These are phyloP conservation scores for Geotrichum phurueaensis DNA, from an alignment of 1,139 yeast genomes.

Conservation along the genomic window DNA sequence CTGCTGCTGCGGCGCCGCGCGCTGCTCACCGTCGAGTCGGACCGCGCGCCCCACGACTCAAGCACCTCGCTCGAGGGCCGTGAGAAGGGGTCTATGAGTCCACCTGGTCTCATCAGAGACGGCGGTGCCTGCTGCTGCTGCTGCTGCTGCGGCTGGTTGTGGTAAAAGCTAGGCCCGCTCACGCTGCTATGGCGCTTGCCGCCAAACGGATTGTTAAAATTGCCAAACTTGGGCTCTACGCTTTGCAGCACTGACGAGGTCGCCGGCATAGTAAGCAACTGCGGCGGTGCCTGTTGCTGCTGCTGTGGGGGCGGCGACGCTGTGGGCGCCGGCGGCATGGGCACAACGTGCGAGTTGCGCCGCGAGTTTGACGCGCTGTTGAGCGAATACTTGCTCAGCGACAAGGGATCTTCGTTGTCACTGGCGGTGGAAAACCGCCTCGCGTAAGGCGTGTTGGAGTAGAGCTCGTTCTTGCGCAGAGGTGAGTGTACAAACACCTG, in stretches of 20 bases:
- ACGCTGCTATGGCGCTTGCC: slow-evolving; percentile 7
- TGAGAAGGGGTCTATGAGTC: not conserved
- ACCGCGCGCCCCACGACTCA: not conserved
- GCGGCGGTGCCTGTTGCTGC: slow-evolving; percentile 5
- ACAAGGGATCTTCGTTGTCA: slow-evolving; percentile 32
- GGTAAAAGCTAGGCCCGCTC: not conserved
- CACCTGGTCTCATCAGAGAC: not conserved
- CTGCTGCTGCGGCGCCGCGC: slow-evolving; percentile 10
- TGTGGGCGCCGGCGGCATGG: slow-evolving; percentile 12
- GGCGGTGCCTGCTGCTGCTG: slow-evolving; percentile 2
- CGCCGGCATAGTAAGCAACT: slow-evolving; percentile 7
- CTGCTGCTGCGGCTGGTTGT: not conserved
- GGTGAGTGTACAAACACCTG: slow-evolving; percentile 12
- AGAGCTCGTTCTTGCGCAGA: slow-evolving; percentile 11
- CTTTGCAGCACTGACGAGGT: slow-evolving; percentile 5
- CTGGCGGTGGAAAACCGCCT: slow-evolving; percentile 18
- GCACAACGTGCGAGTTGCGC: slow-evolving; percentile 28
- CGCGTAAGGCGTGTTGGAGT: slow-evolving; percentile 8
- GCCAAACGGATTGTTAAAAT: slow-evolving; percentile 5
- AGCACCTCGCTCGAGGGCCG: slow-evolving; percentile 11
- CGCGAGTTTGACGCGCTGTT: slow-evolving; percentile 28
- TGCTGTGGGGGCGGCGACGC: not conserved
- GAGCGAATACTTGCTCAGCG: slow-evolving; percentile 31
- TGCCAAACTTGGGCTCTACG: not conserved
- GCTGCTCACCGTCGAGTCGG: not conserved